Conservation (phyloP, 306 rosid genomes). For the Glycine soja region DNA sequence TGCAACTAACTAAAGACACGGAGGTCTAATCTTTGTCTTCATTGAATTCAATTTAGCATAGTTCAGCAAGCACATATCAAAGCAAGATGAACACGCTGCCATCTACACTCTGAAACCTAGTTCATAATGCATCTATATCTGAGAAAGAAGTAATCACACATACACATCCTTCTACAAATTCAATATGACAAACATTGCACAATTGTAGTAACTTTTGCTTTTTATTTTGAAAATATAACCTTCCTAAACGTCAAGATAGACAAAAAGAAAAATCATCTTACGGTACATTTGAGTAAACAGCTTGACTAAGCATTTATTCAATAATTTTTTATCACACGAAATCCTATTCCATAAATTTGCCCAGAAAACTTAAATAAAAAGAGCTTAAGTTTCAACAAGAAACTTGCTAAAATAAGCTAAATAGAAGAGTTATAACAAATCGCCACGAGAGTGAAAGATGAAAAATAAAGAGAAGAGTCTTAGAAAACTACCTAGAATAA, state of each 20-base stretch:
- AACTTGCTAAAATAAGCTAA: too few species aligned
- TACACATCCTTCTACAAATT: background rate
- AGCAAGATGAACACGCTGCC: background rate
- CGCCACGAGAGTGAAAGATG: too few species aligned
- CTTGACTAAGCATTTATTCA: background rate
- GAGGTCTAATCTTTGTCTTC: background rate
- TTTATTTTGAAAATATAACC: background rate
- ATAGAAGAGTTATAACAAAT: background rate
- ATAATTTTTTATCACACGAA: background rate
- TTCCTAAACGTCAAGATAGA: too few species aligned
- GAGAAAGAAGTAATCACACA: background rate
- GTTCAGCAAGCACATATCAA: background rate
- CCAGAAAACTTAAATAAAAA: too few species aligned
- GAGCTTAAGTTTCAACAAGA: too few species aligned
- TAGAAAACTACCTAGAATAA: background rate
- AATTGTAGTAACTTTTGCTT: background rate
- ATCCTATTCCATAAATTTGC: background rate
- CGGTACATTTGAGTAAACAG: background rate
- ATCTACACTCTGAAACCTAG: background rate
- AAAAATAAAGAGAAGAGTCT: background rate
- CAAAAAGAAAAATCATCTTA: too few species aligned
- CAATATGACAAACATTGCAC: constrained; percentile 12
- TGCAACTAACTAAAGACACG: background rate
- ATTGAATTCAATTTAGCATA: background rate
- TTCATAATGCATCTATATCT: constrained; percentile 10